These are phyloP conservation scores for Mrakia blollopis DNA, from an alignment of 768 basidiomycete species.

Conservation along the genomic window DNA sequence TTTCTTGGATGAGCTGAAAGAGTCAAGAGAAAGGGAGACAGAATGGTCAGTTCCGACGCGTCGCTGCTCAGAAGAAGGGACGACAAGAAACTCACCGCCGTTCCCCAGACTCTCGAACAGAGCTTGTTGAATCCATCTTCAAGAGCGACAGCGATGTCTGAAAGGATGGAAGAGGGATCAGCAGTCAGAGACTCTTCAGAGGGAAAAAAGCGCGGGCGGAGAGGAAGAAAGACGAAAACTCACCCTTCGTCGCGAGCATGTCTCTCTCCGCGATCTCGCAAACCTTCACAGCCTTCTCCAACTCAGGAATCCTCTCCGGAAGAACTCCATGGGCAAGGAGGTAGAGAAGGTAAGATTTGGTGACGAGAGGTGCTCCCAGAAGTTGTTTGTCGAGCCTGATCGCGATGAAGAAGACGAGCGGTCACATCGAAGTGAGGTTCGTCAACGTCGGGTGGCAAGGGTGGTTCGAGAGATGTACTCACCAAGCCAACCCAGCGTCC, in stretches of 20 bases:
- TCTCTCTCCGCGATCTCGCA: constrained; percentile 18
- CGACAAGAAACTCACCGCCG: background rate
- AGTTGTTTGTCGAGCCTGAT: constrained; percentile 16
- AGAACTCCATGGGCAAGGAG: constrained; percentile 27
- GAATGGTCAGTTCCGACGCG: background rate
- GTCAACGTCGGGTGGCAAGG: too few species aligned
- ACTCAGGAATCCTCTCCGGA: background rate
- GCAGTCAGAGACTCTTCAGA: too few species aligned
- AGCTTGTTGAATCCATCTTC: constrained; percentile 23
- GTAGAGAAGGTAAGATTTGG: constrained; percentile 23
- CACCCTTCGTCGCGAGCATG: constrained; percentile 5
- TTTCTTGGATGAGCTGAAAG: background rate
- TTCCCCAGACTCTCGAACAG: constrained; percentile 21
- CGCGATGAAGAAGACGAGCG: too few species aligned
- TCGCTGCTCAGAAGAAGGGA: background rate
- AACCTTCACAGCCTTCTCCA: background rate
- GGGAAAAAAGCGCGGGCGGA: background rate
- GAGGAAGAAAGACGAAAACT: background rate
- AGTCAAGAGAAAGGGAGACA: background rate
- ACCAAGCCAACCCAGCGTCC: background rate
- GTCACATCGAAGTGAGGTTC: background rate
- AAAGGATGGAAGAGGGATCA: too few species aligned
- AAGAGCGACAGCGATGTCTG: constrained; percentile 1
- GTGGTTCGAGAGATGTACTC: background rate
- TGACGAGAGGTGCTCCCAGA: constrained; percentile 3